These are phyloP conservation scores for Atractiella rhizophila DNA, from an alignment of 768 basidiomycete species.

Conservation along the genomic window DNA sequence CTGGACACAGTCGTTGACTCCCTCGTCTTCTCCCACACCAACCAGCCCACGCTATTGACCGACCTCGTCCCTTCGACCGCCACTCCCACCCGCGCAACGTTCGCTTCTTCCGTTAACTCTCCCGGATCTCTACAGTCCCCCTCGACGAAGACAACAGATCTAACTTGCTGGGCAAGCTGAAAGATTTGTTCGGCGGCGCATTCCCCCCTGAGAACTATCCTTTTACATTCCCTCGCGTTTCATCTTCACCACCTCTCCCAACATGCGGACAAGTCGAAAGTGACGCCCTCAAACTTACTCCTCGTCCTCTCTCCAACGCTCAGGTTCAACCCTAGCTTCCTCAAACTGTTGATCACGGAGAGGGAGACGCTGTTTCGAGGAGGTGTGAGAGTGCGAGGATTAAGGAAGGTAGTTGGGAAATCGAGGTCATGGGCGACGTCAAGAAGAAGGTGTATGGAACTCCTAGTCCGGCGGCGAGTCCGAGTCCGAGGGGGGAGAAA, in stretches of 20 bases:
- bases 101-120: neutral
- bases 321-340: slow-evolving; percentile 11
- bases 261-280: slow-evolving; percentile 10
- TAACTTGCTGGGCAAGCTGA: neutral
- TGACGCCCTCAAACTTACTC: slow-evolving; percentile 14
- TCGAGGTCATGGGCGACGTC: no score
- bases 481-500: no score
- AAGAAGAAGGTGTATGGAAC: no score
- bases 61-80: neutral
- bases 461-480: no score
- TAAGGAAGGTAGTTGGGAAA: no score
- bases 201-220: slow-evolving; percentile 10
- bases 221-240: slow-evolving; percentile 11
- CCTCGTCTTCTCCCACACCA: neutral
- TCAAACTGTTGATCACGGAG: slow-evolving; percentile 12
- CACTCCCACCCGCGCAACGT: neutral
- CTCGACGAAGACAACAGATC: neutral
- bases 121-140: neutral
- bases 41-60: neutral
- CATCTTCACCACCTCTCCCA: slow-evolving; percentile 11
- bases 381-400: no score
- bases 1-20: slow-evolving; percentile 2
- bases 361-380: slow-evolving; percentile 12
- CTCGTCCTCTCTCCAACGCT: slow-evolving; percentile 16
- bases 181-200: slow-evolving; percentile 1